A percentile compares a stretch with the other conserved stretches of the same genome.
Evolutionary conservation across 1,139 yeast species (phyloP).

Genomic region (Wickerhamiella infanticola): DNA sequence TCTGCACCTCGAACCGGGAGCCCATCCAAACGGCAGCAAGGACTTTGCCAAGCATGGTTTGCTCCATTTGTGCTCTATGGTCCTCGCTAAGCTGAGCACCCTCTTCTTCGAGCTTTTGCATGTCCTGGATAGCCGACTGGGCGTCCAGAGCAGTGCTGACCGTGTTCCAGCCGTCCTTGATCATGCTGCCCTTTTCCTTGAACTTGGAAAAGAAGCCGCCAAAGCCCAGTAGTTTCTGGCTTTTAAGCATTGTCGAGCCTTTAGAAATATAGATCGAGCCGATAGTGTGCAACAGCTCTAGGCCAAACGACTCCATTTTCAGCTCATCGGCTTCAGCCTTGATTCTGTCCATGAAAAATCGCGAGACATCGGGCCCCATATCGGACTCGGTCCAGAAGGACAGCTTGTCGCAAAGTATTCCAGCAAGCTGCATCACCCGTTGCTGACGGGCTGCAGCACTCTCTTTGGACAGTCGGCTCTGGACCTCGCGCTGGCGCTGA

Average conservation of each 20-base stretch:
- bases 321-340: constrained; percentile 73
- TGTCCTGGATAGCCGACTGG: constrained; percentile 68
- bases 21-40: constrained; percentile 96
- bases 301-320: constrained; percentile 88
- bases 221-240: constrained; percentile 65
- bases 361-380: constrained; percentile 49
- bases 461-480: constrained; percentile 69
- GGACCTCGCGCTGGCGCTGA: constrained; percentile 36
- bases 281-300: constrained; percentile 75
- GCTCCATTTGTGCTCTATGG: constrained; percentile 74
- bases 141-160: constrained; percentile 82
- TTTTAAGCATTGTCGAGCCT: constrained; percentile 40
- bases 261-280: constrained; percentile 66
- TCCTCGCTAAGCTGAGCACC: constrained; percentile 57
- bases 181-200: constrained; percentile 75
- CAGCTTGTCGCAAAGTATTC: constrained; percentile 48
- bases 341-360: constrained; percentile 55
- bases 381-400: constrained; percentile 76
- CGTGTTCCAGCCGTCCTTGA: constrained; percentile 76
- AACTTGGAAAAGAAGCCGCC: constrained; percentile 75
- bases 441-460: constrained; percentile 55
- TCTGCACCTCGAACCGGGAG: constrained; percentile 73
- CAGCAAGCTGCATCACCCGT: constrained; percentile 48
- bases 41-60: constrained; percentile 75
- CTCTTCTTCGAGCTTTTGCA: constrained; percentile 33